Evolutionary conservation across 2,329 filamentous ascomycete genomes (phyloP), one percentile per base, ranked within the genome.

Genomic region (Arthrobotrys musiformis): DNA sequence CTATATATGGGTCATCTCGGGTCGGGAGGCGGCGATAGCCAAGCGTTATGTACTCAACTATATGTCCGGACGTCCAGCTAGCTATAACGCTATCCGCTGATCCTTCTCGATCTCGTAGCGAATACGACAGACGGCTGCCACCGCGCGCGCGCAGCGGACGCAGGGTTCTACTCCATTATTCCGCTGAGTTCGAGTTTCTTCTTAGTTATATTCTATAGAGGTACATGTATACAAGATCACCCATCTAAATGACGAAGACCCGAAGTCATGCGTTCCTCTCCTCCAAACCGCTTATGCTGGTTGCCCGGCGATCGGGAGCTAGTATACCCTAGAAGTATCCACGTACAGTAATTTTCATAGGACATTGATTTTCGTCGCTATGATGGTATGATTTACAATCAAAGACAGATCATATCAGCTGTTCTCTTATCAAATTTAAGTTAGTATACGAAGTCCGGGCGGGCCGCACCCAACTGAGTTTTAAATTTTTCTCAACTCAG

Each of bases 51-150:
- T 8, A 44, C 9, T 19, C 40, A 56, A 22, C 24, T 6, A 42
- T 19, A 7, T n/a, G n/a, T n/a, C n/a, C n/a, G n/a, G n/a, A n/a
- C n/a, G n/a, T n/a, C n/a, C n/a, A n/a, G n/a, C n/a, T n/a, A n/a
- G n/a, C n/a, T n/a, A n/a, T 50, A 28, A 50, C 26, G 1, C 15
- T 28, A 11, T 35, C 19, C 15, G 62, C 35, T 9, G 50, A 56
- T 68, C 63, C 8, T n/a, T n/a, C n/a, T n/a, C n/a, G n/a, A 1
- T 42, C 37, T 61, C 66, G 37, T 69, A 69, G 66, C 66, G 66
- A 69, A 52, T 17, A 40, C 22, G n/a, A 28, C 40, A 48, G 33
- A 37, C 17, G 11, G 30, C 19, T 17, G 4, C 50, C 52, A 15
- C 44, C 46, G n/a, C n/a, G n/a, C n/a, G n/a, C n/a, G n/a, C n/a